Percentiles rank a stretch among this genome's conserved stretches.
Conservation (phyloP, 2,329 filamentous ascomycete species). For the Talaromyces sp. region DNA sequence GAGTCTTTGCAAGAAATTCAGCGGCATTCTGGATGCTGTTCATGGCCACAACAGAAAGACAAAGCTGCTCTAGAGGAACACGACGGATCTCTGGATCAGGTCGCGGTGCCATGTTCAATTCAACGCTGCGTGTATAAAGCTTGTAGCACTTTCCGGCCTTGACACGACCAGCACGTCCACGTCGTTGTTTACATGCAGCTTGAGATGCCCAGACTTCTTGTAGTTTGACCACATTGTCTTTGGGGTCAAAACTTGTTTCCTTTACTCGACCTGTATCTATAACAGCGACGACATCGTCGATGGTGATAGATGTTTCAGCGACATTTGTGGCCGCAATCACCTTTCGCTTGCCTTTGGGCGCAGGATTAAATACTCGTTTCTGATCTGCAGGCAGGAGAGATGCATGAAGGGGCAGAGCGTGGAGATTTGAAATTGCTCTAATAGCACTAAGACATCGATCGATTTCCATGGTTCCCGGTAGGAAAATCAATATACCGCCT, state of each 20-base stretch:
- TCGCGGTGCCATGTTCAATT: constrained; percentile 76
- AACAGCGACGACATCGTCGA: constrained; percentile 93
- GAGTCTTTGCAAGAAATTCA: constrained; percentile 74
- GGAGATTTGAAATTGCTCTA: constrained; percentile 60
- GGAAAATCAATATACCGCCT: constrained; percentile 90
- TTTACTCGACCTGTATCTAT: constrained; percentile 95
- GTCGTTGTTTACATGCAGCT: constrained; percentile 89
- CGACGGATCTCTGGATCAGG: constrained; percentile 91
- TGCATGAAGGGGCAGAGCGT: constrained; percentile 85
- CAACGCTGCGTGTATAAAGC: constrained; percentile 81
- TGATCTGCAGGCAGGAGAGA: constrained; percentile 87
- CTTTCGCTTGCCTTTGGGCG: constrained; percentile 79
- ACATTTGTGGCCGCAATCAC: constrained; percentile 95
- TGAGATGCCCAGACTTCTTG: constrained; percentile 93
- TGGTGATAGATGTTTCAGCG: constrained; percentile 96
- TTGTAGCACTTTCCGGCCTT: constrained; percentile 91
- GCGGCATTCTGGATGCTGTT: constrained; percentile 73
- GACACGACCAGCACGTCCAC: constrained; percentile 89
- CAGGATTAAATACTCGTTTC: constrained; percentile 72
- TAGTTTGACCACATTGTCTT: constrained; percentile 89
- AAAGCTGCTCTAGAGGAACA: constrained; percentile 90
- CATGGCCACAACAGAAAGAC: constrained; percentile 92
- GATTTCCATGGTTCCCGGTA: constrained; percentile 90
- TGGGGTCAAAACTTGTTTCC: constrained; percentile 88
- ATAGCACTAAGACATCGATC: constrained; percentile 71